Evolutionary conservation across 2,329 filamentous ascomycete species (phyloP).

Genomic region (Calonectria fujianensis): DNA sequence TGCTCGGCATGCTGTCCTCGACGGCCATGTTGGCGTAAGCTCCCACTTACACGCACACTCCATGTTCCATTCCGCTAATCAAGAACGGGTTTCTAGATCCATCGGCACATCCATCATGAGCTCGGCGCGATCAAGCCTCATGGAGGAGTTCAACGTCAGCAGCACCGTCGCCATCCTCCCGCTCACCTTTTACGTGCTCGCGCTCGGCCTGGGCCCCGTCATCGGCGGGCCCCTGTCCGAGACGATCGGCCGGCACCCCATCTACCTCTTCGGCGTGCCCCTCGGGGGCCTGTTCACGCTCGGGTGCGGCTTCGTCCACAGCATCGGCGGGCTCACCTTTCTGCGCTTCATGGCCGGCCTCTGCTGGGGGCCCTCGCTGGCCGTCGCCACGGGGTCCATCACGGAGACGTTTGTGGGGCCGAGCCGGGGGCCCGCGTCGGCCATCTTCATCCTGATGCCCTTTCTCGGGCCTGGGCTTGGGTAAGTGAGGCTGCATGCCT

Average conservation of each 20-base stretch:
- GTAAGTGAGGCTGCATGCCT: constrained; percentile 56
- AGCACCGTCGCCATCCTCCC: constrained; percentile 75
- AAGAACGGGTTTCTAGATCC: constrained; percentile 61
- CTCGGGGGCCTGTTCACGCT: constrained; percentile 74
- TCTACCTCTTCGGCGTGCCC: constrained; percentile 69
- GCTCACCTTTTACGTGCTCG: constrained; percentile 76
- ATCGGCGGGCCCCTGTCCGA: constrained; percentile 77
- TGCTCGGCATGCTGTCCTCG: constrained; percentile 61
- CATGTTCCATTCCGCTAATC: constrained; percentile 12
- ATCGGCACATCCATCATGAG: constrained; percentile 74
- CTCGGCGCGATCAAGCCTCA: constrained; percentile 64
- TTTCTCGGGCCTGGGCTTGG: constrained; percentile 72
- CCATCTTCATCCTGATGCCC: constrained; percentile 69
- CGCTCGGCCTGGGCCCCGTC: constrained; percentile 76
- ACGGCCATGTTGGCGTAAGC: constrained; percentile 66
- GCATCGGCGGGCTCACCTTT: constrained; percentile 70
- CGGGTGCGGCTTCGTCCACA: constrained; percentile 71
- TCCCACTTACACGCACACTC: constrained; percentile 34
- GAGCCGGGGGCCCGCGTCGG: constrained; percentile 65
- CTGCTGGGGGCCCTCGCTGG: constrained; percentile 68
- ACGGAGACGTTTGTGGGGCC: constrained; percentile 68
- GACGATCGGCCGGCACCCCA: constrained; percentile 71
- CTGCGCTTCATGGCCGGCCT: constrained; percentile 75
- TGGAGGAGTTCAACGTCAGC: constrained; percentile 71
- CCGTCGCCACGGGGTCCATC: constrained; percentile 70